Base-by-base conservation (phyloP, 1,139 yeast species). In the Debaryomycetaceae sp. region DNA sequence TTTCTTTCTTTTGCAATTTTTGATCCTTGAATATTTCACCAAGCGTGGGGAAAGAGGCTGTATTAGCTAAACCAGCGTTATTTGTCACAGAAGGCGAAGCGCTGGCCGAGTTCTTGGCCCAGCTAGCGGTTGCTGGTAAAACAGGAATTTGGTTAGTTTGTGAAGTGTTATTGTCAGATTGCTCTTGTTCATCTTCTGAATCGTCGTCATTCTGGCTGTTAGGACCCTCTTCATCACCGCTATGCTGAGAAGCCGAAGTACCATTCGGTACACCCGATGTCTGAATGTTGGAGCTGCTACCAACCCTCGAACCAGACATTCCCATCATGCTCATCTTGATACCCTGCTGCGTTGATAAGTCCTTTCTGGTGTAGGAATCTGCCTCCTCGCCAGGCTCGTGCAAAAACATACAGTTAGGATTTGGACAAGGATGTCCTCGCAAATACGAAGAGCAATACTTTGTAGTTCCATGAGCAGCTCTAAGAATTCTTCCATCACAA, bases 301-400 rank as follows among this genome's bases (percentile, higher is more conserved):
- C 42, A 36, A 38, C 43, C 34, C 55, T 51, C 20, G 57, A 48
- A 22, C 56, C 52, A 37, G 54, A 48, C 59, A 62, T 58, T 22
- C 68, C 72, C 62, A 70, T 66, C 73, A 68, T 72, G 37, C 79
- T 76, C 80, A 80, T 80, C 62, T 78, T 80, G 51, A 80, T 75
- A 53, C 83, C 83, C 58, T 87, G 90, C 60, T 87, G 87, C 13
- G 95, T 87, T 11, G 91, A 84, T 60, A 90, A 76, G 61, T 91
- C 97, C 62, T 91, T 95, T 66, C 97, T 83, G 33, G 97, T 88
- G 66, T 89, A 93, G 6, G 96, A 85, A 59, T 95, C 99, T 1
- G 98, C 98, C 64, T 95, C 99, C 70, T 95, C 99, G 48, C 99
- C 99, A 3, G 99, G 99, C 65, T 95, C 99, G 63, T 95, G 99